phyloP scores from a whole-genome alignment of 352 stramenopile species.

The Phytophthora citrophthora region DNA sequence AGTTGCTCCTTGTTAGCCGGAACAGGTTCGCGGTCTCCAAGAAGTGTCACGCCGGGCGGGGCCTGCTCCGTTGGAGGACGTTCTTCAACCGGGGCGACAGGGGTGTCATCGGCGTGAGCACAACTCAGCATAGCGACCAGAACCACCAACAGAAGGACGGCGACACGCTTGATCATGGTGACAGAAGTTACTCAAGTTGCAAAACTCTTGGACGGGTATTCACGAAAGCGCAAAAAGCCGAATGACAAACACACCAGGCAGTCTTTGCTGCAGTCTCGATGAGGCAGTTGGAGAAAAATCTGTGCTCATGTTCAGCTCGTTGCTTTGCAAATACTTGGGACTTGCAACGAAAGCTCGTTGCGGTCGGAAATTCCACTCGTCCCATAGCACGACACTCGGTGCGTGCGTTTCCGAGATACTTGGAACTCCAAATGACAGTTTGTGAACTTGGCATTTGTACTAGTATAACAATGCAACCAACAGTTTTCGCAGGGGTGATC shows the following conservation, averaged over 20 bases:
- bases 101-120: slow-evolving; percentile 27
- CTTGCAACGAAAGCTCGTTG: slow-evolving; percentile 5
- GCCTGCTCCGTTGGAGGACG: slow-evolving; percentile 14
- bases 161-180: slow-evolving; percentile 37
- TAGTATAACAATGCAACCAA: too few species aligned
- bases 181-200: not conserved
- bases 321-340: slow-evolving; percentile 10
- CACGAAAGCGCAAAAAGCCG: slow-evolving; percentile 24
- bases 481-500: slow-evolving; percentile 72
- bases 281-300: slow-evolving; percentile 21
- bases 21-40: slow-evolving; percentile 29
- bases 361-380: not conserved
- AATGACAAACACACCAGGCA: slow-evolving; percentile 13
- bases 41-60: slow-evolving; percentile 32
- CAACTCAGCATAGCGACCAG: slow-evolving; percentile 36
- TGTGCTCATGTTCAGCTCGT: slow-evolving; percentile 12
- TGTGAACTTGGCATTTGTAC: too few species aligned
- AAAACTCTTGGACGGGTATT: slow-evolving; percentile 17
- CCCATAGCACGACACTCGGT: not conserved
- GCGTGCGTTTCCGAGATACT: too few species aligned
- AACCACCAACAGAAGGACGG: slow-evolving; percentile 26
- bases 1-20: slow-evolving; percentile 27
- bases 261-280: not conserved
- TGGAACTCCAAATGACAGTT: too few species aligned
- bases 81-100: slow-evolving; percentile 6